Evolutionary conservation across 164 flowering plant species (phyloP).

Genomic region (Vitis amurensis): DNA sequence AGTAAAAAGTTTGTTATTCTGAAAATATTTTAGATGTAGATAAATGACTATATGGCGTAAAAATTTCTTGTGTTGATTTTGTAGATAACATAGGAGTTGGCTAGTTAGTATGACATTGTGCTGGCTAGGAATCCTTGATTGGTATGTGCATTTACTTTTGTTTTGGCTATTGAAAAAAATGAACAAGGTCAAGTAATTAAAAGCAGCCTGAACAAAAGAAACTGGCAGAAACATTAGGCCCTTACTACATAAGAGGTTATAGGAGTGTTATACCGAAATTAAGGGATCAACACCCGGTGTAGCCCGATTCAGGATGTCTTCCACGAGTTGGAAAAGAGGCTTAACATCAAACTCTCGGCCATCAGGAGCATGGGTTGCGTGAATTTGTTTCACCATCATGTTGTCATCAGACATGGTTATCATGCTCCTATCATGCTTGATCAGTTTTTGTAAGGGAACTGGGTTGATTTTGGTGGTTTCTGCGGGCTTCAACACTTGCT

Average conservation of each 20-base stretch:
- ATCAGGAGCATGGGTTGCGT: slow-evolving; percentile 28
- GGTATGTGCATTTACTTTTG: no score
- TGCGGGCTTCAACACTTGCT: no score
- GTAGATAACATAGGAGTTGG: no score
- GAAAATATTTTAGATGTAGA: no score
- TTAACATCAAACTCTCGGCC: slow-evolving; percentile 22
- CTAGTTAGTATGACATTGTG: no score
- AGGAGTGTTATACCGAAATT: background rate
- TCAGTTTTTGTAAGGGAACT: no score
- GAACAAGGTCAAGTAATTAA: background rate
- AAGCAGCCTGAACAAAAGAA: no score
- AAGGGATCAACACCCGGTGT: slow-evolving; percentile 5
- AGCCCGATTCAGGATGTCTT: slow-evolving; percentile 31
- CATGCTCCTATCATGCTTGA: slow-evolving; percentile 9
- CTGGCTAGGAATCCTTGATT: no score
- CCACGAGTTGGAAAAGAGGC: slow-evolving; percentile 22
- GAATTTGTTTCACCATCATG: slow-evolving; percentile 26
- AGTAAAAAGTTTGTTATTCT: no score
- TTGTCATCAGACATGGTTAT: slow-evolving; percentile 27
- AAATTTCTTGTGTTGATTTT: no score
- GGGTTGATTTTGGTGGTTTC: no score
- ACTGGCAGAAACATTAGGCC: background rate
- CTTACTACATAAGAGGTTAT: background rate
- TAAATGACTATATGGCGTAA: background rate
- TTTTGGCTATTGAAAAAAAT: no score